A percentile compares a stretch with the other conserved stretches of the same genome.
phyloP scores from a whole-genome alignment of 306 rosid genomes.

The Comarum palustre region DNA sequence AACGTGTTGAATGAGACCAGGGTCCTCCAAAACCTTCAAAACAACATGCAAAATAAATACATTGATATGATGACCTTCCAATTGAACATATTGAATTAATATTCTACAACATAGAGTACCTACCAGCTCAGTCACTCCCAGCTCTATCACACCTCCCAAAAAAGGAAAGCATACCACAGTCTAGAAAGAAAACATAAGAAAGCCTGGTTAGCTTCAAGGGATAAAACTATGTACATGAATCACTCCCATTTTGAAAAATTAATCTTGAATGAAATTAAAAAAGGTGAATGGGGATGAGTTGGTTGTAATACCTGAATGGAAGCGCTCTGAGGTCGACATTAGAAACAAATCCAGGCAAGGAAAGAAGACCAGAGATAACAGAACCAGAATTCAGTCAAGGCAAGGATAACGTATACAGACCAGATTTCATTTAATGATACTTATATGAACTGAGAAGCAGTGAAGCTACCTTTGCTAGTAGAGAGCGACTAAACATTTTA shows the following conservation, averaged over 20 bases:
- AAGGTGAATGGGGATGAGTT: not conserved
- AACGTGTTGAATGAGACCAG: constrained; percentile 49
- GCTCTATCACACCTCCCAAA: constrained; percentile 71
- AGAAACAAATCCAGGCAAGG: constrained; percentile 25
- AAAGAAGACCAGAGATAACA: constrained; percentile 37
- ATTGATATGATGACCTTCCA: constrained; percentile 5
- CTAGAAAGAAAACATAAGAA: constrained; percentile 42
- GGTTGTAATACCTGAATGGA: constrained; percentile 62
- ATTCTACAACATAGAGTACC: constrained; percentile 32
- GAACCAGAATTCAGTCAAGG: constrained; percentile 1
- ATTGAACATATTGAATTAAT: constrained; percentile 7
- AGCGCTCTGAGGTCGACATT: constrained; percentile 64
- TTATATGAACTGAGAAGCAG: constrained; percentile 13
- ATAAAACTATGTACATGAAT: not conserved
- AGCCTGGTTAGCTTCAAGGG: constrained; percentile 1
- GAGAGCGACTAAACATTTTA: constrained; percentile 57
- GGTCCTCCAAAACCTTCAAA: constrained; percentile 68
- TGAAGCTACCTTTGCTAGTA: constrained; percentile 70
- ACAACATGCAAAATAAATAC: constrained; percentile 12
- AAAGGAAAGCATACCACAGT: constrained; percentile 83
- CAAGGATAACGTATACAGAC: not conserved
- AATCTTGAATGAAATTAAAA: not conserved
- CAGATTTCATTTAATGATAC: not conserved
- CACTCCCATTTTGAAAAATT: not conserved
- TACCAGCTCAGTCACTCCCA: constrained; percentile 66